Percentiles rank a stretch among this genome's conserved stretches.
Evolutionary conservation across 2,329 filamentous ascomycete genomes (phyloP).

Genomic region (Trichoderma atroviride): DNA sequence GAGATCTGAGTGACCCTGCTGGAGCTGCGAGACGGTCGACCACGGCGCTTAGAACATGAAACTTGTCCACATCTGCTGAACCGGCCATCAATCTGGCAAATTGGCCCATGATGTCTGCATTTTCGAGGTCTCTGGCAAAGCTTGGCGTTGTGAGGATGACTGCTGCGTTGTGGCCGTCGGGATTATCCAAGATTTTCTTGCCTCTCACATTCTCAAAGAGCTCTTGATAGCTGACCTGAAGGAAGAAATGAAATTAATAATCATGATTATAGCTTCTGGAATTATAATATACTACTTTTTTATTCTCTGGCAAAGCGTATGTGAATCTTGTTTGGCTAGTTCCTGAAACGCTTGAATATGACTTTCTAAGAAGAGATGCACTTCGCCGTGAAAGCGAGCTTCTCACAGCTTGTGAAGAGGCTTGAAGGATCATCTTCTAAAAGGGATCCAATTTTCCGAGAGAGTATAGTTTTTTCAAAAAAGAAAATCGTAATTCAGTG

Average conservation of each 20-base stretch:
- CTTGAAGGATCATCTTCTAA: slow-evolving; percentile 32
- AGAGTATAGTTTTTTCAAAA: not conserved
- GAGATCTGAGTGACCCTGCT: slow-evolving; percentile 36
- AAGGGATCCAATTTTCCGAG: not conserved
- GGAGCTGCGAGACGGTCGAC: slow-evolving; percentile 56
- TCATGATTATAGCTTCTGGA: not conserved
- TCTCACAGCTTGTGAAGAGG: slow-evolving; percentile 30
- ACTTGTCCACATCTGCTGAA: slow-evolving; percentile 39
- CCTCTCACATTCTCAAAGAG: slow-evolving; percentile 32
- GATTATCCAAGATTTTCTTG: slow-evolving; percentile 36
- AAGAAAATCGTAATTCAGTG: not conserved
- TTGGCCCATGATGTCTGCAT: slow-evolving; percentile 46
- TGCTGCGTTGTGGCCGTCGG: slow-evolving; percentile 44
- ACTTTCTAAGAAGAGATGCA: slow-evolving; percentile 12
- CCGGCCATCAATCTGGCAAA: slow-evolving; percentile 53
- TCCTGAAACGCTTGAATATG: slow-evolving; percentile 27
- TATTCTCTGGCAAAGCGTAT: slow-evolving; percentile 30
- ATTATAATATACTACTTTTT: not conserved
- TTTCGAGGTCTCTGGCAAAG: slow-evolving; percentile 52
- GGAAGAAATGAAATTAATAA: not conserved
- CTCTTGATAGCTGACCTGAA: slow-evolving; percentile 28
- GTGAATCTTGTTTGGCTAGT: slow-evolving; percentile 32
- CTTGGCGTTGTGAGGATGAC: slow-evolving; percentile 55
- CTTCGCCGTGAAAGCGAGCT: slow-evolving; percentile 25
- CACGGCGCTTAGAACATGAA: slow-evolving; percentile 57